These are phyloP conservation scores for Alternaria infectoria DNA, from an alignment of 2,329 filamentous ascomycete species.

Conservation along the genomic window DNA sequence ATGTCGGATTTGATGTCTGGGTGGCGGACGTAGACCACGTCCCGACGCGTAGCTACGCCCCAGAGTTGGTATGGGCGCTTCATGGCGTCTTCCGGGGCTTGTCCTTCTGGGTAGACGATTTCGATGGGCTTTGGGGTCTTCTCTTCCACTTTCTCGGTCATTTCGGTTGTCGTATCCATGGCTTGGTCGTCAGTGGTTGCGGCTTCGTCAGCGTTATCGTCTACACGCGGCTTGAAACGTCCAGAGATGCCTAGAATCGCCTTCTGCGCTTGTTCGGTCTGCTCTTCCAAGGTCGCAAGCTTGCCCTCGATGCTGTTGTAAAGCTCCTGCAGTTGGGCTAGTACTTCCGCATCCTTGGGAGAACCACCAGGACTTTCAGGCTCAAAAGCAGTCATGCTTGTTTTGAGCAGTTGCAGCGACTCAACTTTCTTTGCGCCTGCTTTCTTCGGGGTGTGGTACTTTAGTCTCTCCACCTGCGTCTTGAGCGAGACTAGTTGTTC, in stretches of 20 bases:
- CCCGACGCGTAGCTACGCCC: slow-evolving; percentile 64
- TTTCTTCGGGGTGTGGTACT: slow-evolving; percentile 39
- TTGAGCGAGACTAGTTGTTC: slow-evolving; percentile 41
- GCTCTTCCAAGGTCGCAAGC: slow-evolving; percentile 47
- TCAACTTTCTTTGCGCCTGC: slow-evolving; percentile 40
- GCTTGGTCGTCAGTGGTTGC: not conserved
- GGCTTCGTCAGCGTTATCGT: slow-evolving; percentile 31
- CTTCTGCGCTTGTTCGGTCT: slow-evolving; percentile 51
- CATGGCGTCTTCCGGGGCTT: slow-evolving; percentile 31
- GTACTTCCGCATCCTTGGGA: slow-evolving; percentile 24
- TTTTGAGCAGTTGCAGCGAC: slow-evolving; percentile 48
- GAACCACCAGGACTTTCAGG: slow-evolving; percentile 19
- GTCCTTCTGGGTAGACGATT: slow-evolving; percentile 22
- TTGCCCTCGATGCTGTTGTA: slow-evolving; percentile 43
- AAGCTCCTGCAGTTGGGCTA: slow-evolving; percentile 37
- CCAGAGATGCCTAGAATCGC: slow-evolving; percentile 54
- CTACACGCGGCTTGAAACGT: slow-evolving; percentile 54
- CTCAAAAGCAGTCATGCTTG: slow-evolving; percentile 45
- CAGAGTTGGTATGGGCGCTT: slow-evolving; percentile 60
- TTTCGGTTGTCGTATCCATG: not conserved
- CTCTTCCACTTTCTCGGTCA: slow-evolving; percentile 35
- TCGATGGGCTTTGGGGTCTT: not conserved
- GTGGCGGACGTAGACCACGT: slow-evolving; percentile 63
- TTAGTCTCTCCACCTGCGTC: slow-evolving; percentile 44
- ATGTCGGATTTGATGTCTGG: slow-evolving; percentile 34